Evolutionary conservation across 208 protist genomes (phyloP).

Genomic region (Phytomonas sp.): DNA sequence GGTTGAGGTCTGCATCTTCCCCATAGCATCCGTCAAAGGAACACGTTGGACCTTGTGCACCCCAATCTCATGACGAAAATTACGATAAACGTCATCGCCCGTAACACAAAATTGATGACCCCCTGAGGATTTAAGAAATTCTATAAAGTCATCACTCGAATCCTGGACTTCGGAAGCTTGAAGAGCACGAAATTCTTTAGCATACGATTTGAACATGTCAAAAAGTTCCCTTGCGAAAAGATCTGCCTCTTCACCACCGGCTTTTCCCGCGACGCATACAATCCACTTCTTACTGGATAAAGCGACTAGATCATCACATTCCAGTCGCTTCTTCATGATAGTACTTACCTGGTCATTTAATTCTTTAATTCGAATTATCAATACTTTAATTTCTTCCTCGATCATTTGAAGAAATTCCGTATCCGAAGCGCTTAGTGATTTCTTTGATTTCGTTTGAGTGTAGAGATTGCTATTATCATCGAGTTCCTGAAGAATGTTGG

Average conservation of each 20-base stretch:
- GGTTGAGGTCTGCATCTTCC: conserved; percentile 89
- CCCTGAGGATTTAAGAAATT: conserved; percentile 2
- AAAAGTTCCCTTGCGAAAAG: conserved; percentile 80
- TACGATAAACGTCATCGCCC: conserved; percentile 68
- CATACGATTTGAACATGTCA: conserved; percentile 69
- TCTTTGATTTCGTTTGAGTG: conserved; percentile 24
- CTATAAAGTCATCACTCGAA: conserved; percentile 7
- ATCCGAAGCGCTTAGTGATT: conserved; percentile 26
- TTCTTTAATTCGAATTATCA: conserved; percentile 28
- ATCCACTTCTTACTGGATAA: conserved; percentile 65
- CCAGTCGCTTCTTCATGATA: conserved; percentile 58
- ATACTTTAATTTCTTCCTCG: conserved; percentile 53
- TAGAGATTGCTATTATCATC: conserved; percentile 55
- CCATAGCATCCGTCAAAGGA: conserved; percentile 74
- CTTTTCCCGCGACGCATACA: conserved; percentile 59
- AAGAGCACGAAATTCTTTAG: conserved; percentile 26
- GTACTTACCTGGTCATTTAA: conserved; percentile 48
- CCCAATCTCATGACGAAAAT: conserved; percentile 83
- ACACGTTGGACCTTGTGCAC: conserved; percentile 90
- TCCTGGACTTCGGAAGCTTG: conserved; percentile 21
- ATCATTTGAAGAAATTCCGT: conserved; percentile 65
- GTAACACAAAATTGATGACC: conserved; percentile 28
- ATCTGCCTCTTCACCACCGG: conserved; percentile 78
- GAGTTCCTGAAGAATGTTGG: conserved; percentile 33
- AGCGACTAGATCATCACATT: conserved; percentile 59